These are phyloP conservation scores for Neocatenulostroma microsporum DNA, from an alignment of 2,329 filamentous ascomycete genomes.

Conservation along the genomic window DNA sequence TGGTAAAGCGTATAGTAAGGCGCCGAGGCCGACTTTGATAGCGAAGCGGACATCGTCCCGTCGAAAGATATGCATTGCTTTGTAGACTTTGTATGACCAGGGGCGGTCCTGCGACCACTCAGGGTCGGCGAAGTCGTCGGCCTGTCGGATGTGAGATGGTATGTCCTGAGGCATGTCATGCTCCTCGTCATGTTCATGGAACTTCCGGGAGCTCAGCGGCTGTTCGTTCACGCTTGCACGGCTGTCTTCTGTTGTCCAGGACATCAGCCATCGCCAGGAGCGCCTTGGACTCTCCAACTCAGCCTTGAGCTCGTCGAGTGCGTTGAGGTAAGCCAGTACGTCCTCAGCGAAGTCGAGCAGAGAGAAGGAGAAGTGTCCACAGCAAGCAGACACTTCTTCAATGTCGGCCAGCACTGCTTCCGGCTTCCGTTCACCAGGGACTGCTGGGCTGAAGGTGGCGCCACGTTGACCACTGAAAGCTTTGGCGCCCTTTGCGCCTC, in stretches of 20 bases:
- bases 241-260: constrained; percentile 50
- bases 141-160: constrained; percentile 22
- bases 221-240: no score
- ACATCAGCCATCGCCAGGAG: constrained; percentile 76
- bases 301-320: constrained; percentile 73
- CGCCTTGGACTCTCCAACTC: constrained; percentile 53
- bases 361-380: constrained; percentile 91
- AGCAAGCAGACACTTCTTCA: constrained; percentile 95
- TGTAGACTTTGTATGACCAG: constrained; percentile 46
- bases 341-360: constrained; percentile 86
- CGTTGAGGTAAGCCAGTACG: constrained; percentile 71
- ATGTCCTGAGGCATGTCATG: constrained; percentile 18
- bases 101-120: constrained; percentile 16
- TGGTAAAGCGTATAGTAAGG: constrained; percentile 79
- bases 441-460: constrained; percentile 1
- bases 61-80: constrained; percentile 49
- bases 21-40: constrained; percentile 86
- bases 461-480: neutral
- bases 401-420: constrained; percentile 80
- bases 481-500: neutral
- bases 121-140: constrained; percentile 24
- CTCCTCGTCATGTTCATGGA: constrained; percentile 21
- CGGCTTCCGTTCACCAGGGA: neutral
- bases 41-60: constrained; percentile 69
- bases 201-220: no score